These are phyloP conservation scores for Immersiporthe knoxdaviesiana DNA, from an alignment of 2,329 filamentous ascomycete genomes.

Conservation along the genomic window DNA sequence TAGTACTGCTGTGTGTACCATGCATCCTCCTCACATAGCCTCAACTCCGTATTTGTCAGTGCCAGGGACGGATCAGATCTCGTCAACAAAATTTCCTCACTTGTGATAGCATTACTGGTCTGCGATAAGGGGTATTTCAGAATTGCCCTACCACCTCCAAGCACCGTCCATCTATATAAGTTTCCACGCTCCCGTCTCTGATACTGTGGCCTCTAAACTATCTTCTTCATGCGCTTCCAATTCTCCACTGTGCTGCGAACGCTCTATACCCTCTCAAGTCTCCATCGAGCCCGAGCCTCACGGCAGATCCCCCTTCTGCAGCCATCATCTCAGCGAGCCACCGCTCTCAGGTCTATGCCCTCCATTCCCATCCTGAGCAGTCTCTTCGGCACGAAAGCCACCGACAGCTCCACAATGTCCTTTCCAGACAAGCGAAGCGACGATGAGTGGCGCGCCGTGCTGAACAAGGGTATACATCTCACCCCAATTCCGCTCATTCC, in stretches of 20 bases:
- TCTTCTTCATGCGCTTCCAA: constrained; percentile 52
- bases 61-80: background rate
- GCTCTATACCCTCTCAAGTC: constrained; percentile 51
- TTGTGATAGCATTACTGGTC: constrained; percentile 27
- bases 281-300: constrained; percentile 43
- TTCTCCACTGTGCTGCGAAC: constrained; percentile 51
- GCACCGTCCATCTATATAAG: background rate
- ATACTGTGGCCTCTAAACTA: background rate
- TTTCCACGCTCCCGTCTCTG: background rate
- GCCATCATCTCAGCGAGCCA: constrained; percentile 33
- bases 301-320: constrained; percentile 27
- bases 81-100: constrained; percentile 16
- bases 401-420: constrained; percentile 56
- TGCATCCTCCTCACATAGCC: constrained; percentile 16
- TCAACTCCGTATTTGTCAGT: constrained; percentile 29
- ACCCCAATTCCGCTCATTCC: background rate
- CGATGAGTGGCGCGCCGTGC: constrained; percentile 86
- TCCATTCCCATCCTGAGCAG: constrained; percentile 77
- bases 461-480: constrained; percentile 60
- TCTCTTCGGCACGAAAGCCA: constrained; percentile 67
- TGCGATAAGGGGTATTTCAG: background rate
- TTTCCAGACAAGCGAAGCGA: constrained; percentile 81
- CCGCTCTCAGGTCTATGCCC: constrained; percentile 65
- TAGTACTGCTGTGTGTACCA: constrained; percentile 3
- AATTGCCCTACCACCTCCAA: background rate